A percentile compares a stretch with the other conserved stretches of the same genome.
Evolutionary conservation across 768 basidiomycete species (phyloP).

Genomic region (Lactarius sanguifluus): DNA sequence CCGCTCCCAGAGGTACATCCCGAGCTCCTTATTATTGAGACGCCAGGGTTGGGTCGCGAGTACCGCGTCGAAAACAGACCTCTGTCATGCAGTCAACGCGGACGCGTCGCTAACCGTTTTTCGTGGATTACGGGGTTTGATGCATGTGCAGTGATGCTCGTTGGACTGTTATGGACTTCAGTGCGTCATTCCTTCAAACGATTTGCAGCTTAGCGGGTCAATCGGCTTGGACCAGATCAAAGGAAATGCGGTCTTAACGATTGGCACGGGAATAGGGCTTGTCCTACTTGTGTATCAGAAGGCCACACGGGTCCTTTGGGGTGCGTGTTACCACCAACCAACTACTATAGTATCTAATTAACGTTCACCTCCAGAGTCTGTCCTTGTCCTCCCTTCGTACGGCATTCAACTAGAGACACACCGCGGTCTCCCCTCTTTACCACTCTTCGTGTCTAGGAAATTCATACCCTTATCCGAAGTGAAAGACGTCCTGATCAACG

Average conservation of each 20-base stretch:
- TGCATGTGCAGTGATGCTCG: constrained; percentile 34
- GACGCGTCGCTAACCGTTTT: constrained; percentile 36
- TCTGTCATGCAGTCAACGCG: constrained; percentile 44
- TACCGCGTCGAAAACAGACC: constrained; percentile 60
- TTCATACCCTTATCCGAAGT: constrained; percentile 61
- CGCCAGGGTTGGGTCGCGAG: constrained; percentile 49
- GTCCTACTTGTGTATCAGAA: constrained; percentile 38
- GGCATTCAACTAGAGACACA: constrained; percentile 77
- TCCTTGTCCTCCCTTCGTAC: constrained; percentile 62
- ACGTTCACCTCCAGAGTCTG: constrained; percentile 53
- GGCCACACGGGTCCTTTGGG: constrained; percentile 49
- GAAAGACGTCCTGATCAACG: constrained; percentile 69
- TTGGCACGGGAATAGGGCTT: constrained; percentile 25
- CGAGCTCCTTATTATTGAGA: constrained; percentile 50
- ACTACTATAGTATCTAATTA: neutral
- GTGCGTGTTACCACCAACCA: constrained; percentile 34
- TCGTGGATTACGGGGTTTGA: constrained; percentile 41
- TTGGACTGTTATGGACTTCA: constrained; percentile 31
- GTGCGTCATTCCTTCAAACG: constrained; percentile 40
- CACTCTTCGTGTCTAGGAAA: constrained; percentile 40
- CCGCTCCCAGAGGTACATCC: constrained; percentile 46
- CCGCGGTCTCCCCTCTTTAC: constrained; percentile 49
- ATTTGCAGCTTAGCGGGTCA: neutral
- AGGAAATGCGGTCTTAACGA: constrained; percentile 9
- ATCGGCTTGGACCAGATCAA: neutral